phyloP scores from a whole-genome alignment of 805 yeast genomes.

The Wickerhamiella shivajii region DNA sequence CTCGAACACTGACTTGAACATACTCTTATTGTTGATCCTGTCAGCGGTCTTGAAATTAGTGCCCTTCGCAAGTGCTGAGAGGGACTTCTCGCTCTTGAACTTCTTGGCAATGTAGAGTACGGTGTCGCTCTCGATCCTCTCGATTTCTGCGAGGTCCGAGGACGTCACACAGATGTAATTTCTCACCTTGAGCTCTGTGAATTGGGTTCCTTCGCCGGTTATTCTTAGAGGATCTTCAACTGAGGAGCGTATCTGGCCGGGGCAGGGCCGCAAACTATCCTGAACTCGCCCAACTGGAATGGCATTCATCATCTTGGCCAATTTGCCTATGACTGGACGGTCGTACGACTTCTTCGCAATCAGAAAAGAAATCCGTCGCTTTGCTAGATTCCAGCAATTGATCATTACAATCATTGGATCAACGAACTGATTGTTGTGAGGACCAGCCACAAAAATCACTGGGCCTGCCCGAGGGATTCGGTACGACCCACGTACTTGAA shows the following conservation, averaged over 20 bases:
- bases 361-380: slow-evolving; percentile 61
- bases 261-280: slow-evolving; percentile 56
- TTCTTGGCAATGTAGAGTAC: slow-evolving; percentile 56
- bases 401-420: slow-evolving; percentile 73
- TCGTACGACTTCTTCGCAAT: slow-evolving; percentile 72
- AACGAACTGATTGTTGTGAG: slow-evolving; percentile 93
- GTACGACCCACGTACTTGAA: slow-evolving; percentile 76
- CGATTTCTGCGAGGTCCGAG: slow-evolving; percentile 61
- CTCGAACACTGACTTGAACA: slow-evolving; percentile 70
- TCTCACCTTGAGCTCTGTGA: slow-evolving; percentile 34
- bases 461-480: slow-evolving; percentile 61
- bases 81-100: slow-evolving; percentile 30
- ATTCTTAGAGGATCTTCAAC: slow-evolving; percentile 37
- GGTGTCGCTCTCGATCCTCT: slow-evolving; percentile 54
- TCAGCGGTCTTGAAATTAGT: slow-evolving; percentile 57
- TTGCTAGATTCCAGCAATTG: slow-evolving; percentile 52
- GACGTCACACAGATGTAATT: slow-evolving; percentile 40
- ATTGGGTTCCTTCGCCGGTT: slow-evolving; percentile 52
- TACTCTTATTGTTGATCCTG: slow-evolving; percentile 72
- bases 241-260: slow-evolving; percentile 51
- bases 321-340: slow-evolving; percentile 51
- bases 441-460: slow-evolving; percentile 86
- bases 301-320: slow-evolving; percentile 62
- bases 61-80: slow-evolving; percentile 25
- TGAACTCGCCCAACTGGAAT: slow-evolving; percentile 92